Base-by-base conservation (phyloP, 306 rosid genomes). In the Glycine latifolia region DNA sequence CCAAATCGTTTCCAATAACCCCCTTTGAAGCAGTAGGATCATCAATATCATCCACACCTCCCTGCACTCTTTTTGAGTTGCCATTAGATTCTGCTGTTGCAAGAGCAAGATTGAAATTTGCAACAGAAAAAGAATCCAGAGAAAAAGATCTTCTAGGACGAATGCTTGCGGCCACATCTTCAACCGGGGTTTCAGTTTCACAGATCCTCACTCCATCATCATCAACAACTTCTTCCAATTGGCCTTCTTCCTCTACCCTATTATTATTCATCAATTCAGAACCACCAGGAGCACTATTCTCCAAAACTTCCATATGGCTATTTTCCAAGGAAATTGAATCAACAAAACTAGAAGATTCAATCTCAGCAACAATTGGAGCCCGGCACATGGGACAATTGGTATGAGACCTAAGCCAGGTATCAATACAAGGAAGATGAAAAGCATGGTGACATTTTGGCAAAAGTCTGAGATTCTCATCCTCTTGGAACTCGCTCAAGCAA, bases 381-480 rank as follows among this genome's bases (percentile, higher is more conserved):
- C 97, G 91, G 59, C 98, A 94, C 89, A 88, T 71, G 54, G 98
- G 98, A 54, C 98, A 94, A 31, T 87, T 94, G 17, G 97, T 94
- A 70, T 94, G 98, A 0, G 98, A 92, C n/a, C 85, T 55, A 39
- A 94, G 97, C 98, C 98, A 94, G 0, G 97, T 94, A 71, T 94
- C 98, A 78, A 94, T 92, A 78, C 98, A 94, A 41, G 87, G 89
- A 8, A 89, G 46, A 81, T 94, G 98, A 84, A 94, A 94, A 80
- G 98, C 98, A 79, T 94, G 98, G 60, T 83, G 79, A 75, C 98
- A 94, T 84, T 92, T 92, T 0, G 98, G 98, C 87, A 94, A 75
- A 4, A 94, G 91, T n/a, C 98, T 85, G 11, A 94, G 76, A 70
- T 15, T 86, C 65, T 94, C 97, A 47, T 89, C 92, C 12, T 94